Conservation (phyloP, 345 rosid genomes). For the Adansonia digitata region DNA sequence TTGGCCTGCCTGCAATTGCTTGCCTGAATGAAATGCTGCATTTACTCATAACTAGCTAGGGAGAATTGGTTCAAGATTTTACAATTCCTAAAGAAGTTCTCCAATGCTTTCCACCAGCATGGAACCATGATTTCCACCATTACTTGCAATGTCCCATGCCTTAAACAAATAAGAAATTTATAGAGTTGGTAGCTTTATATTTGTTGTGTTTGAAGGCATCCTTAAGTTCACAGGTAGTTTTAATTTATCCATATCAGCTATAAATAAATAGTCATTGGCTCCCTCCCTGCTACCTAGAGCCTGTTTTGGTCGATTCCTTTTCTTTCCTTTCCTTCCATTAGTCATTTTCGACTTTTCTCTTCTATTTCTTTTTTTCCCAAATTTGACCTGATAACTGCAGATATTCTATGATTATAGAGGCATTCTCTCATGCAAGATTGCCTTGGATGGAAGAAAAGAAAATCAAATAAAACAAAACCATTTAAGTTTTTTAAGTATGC, state of each 20-base stretch:
- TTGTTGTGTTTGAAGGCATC: neutral
- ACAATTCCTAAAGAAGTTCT: too few relatives aligned
- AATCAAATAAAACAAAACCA: neutral
- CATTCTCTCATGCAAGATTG: neutral
- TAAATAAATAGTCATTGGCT: neutral
- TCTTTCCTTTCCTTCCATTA: neutral
- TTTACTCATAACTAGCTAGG: too few relatives aligned
- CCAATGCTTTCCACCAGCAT: too few relatives aligned
- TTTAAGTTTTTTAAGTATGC: neutral
- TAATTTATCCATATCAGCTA: neutral
- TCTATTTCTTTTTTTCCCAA: neutral
- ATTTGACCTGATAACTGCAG: neutral
- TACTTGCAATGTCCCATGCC: slow-evolving; percentile 3
- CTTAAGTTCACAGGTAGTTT: neutral
- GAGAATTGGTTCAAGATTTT: too few relatives aligned
- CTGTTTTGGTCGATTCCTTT: neutral
- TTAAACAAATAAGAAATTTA: neutral
- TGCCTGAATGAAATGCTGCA: too few relatives aligned
- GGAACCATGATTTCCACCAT: too few relatives aligned
- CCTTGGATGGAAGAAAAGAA: neutral
- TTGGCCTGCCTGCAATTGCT: too few relatives aligned
- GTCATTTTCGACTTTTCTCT: too few relatives aligned
- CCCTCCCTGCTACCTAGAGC: neutral
- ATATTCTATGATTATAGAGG: neutral
- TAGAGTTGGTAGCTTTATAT: neutral